These are phyloP conservation scores for Lagerstroemia speciosa DNA, from an alignment of 345 rosid genomes.

Conservation along the genomic window DNA sequence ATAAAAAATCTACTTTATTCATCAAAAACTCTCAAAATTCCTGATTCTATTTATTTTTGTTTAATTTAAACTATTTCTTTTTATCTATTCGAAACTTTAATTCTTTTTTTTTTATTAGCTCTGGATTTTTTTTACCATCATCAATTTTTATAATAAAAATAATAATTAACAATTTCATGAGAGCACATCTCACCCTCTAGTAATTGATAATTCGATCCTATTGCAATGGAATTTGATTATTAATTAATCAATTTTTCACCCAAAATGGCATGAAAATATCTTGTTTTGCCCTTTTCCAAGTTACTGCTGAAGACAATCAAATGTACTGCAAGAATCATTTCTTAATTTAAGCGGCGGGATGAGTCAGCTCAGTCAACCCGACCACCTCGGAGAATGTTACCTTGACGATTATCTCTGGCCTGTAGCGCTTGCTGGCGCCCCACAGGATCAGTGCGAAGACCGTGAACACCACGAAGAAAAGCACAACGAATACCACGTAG, in stretches of 20 bases:
- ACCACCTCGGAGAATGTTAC: conserved; percentile 19
- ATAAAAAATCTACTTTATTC: too few relatives aligned
- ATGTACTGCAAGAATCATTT: background rate
- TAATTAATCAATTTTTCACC: background rate
- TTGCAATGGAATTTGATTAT: too few relatives aligned
- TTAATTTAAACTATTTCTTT: too few relatives aligned
- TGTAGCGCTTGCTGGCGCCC: conserved; percentile 74
- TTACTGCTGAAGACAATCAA: background rate
- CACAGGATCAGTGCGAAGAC: conserved; percentile 66
- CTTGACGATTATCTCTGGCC: conserved; percentile 61
- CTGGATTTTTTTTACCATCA: too few relatives aligned
- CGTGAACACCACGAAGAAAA: conserved; percentile 51
- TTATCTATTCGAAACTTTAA: too few relatives aligned
- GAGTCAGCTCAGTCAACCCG: background rate
- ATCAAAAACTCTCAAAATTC: too few relatives aligned
- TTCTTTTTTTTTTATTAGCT: too few relatives aligned
- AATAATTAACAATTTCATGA: too few relatives aligned
- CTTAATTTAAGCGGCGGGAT: background rate
- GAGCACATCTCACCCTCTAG: too few relatives aligned
- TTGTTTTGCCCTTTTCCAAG: background rate
- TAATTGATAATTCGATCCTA: too few relatives aligned
- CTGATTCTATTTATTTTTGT: too few relatives aligned
- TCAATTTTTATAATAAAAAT: too few relatives aligned
- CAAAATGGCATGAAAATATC: background rate
- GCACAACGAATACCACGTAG: conserved; percentile 41